These are phyloP conservation scores for Alnus glutinosa DNA, from an alignment of 306 rosid species.

Conservation along the genomic window DNA sequence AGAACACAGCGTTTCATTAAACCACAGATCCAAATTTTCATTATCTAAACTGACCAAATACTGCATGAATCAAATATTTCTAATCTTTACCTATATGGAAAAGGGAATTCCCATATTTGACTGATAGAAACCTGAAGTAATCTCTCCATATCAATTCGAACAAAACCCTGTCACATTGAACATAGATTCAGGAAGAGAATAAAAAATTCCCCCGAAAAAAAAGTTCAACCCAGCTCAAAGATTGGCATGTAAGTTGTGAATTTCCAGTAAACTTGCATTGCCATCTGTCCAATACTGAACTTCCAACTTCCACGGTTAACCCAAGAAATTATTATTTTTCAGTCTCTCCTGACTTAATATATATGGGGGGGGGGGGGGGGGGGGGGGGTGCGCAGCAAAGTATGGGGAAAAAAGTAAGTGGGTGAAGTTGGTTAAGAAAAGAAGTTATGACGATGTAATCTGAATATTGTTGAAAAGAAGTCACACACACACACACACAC, in stretches of 20 bases:
- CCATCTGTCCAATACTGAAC: not conserved
- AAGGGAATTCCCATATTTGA: conserved; percentile 75
- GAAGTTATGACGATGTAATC: not conserved
- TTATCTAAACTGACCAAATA: conserved; percentile 16
- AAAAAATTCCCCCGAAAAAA: not conserved
- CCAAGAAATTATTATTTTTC: not conserved
- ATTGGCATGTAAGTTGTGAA: conserved; percentile 8
- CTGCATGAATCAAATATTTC: conserved; percentile 17
- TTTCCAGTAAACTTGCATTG: not conserved
- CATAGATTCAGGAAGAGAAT: conserved; percentile 16
- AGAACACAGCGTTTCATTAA: not conserved
- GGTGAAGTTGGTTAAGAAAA: not conserved
- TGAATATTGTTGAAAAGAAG: not conserved
- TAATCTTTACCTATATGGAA: conserved; percentile 71
- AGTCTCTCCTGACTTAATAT: not conserved
- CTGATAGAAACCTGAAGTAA: conserved; percentile 87
- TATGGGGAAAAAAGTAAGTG: not conserved
- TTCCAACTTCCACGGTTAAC: not conserved
- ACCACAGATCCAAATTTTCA: not conserved
- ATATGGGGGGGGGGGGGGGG: too few relatives aligned
- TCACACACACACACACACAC: not conserved
- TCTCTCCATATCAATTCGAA: conserved; percentile 98
- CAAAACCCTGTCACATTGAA: conserved; percentile 65
- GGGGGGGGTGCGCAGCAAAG: not conserved
- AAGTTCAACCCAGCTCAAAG: not conserved